Conservation (phyloP, 2,329 filamentous ascomycete species). For the Nothophoma quercina region DNA sequence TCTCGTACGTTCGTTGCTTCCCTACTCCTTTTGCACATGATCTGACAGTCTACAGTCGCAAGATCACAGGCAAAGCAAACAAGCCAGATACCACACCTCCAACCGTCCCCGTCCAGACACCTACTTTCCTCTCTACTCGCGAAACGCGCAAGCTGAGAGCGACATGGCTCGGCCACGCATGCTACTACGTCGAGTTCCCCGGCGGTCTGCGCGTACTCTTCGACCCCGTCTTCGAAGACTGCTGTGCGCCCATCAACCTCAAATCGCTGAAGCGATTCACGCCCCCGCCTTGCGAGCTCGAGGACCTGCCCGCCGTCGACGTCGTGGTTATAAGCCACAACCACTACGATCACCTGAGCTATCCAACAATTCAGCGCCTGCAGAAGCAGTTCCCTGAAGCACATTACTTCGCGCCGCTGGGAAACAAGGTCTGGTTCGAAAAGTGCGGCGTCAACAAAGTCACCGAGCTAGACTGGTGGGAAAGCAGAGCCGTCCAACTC, state of each 20-base stretch:
- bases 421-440: conserved; percentile 83
- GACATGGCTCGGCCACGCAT: conserved; percentile 95
- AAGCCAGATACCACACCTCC: conserved; percentile 69
- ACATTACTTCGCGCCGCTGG: conserved; percentile 88
- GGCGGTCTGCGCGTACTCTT: conserved; percentile 87
- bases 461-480: conserved; percentile 96
- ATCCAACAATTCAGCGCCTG: conserved; percentile 76
- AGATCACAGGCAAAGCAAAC: conserved; percentile 59
- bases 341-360: conserved; percentile 91
- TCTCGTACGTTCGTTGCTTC: conserved; percentile 42
- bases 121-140: conserved; percentile 70
- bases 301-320: conserved; percentile 79
- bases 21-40: background rate
- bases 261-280: conserved; percentile 81
- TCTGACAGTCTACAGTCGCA: conserved; percentile 46
- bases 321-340: conserved; percentile 83
- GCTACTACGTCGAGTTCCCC: conserved; percentile 91
- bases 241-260: conserved; percentile 78
- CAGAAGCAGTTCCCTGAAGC: conserved; percentile 74
- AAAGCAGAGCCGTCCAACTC: conserved; percentile 77
- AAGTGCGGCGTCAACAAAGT: conserved; percentile 74
- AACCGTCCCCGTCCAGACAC: conserved; percentile 71
- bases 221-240: conserved; percentile 89
- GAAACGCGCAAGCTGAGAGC: conserved; percentile 71
- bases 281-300: conserved; percentile 75